Conservation (phyloP, 208 protist genomes). For the Phytomonas francai region DNA sequence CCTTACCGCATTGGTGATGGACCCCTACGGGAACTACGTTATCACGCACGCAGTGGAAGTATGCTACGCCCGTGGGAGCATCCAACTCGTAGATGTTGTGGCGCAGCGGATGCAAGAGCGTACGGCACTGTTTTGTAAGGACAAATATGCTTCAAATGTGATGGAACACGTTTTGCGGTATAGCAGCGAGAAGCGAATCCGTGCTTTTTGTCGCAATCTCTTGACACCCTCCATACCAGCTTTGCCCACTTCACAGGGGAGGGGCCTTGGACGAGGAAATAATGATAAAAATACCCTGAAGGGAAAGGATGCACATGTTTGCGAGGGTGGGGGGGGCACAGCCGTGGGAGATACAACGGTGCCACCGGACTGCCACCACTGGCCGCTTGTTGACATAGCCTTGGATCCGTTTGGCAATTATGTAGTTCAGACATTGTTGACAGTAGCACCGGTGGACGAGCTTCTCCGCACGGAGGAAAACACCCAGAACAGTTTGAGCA, state of each 20-base stretch:
- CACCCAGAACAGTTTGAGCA: neutral
- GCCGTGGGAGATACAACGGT: conserved; percentile 11
- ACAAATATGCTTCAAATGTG: conserved; percentile 97
- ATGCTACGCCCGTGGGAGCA: conserved; percentile 38
- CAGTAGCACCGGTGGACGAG: conserved; percentile 62
- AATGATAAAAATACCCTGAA: neutral
- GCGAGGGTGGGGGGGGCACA: neutral
- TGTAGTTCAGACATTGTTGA: conserved; percentile 94
- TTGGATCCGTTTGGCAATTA: conserved; percentile 96
- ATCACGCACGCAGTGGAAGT: conserved; percentile 90
- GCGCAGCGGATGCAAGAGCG: conserved; percentile 21
- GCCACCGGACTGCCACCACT: neutral
- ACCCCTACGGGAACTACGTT: conserved; percentile 96
- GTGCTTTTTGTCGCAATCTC: conserved; percentile 36
- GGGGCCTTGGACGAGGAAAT: conserved; percentile 6
- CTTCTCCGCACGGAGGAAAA: conserved; percentile 15
- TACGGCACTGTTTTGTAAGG: conserved; percentile 64
- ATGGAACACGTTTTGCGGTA: conserved; percentile 92
- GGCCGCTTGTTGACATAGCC: conserved; percentile 59
- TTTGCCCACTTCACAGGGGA: neutral
- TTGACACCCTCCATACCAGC: conserved; percentile 11
- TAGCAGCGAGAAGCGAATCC: conserved; percentile 33
- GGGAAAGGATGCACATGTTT: neutral
- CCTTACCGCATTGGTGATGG: conserved; percentile 64
- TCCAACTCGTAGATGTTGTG: conserved; percentile 34